These are phyloP conservation scores for Saccharomycopsis microspora DNA, from an alignment of 805 yeast species.

Conservation along the genomic window DNA sequence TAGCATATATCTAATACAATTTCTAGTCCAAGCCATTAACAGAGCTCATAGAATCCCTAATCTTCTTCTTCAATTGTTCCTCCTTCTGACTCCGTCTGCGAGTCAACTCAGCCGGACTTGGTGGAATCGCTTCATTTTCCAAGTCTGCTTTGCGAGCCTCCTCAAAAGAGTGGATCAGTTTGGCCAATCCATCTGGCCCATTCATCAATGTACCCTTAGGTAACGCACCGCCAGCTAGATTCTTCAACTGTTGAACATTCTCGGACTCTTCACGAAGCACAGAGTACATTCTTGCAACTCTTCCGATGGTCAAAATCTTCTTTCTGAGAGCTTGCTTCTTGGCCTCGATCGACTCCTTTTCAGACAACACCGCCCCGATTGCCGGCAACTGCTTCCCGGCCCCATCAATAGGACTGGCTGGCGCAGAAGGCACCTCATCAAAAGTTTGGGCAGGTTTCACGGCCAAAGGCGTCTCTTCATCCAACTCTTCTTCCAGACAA, in stretches of 20 bases:
- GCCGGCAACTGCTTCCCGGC: conserved; percentile 5
- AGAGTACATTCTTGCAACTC: conserved; percentile 85
- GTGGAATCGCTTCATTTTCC: conserved; percentile 83
- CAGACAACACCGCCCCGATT: conserved; percentile 3
- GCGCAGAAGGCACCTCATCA: conserved; percentile 18
- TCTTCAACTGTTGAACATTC: conserved; percentile 69
- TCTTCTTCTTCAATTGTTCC: conserved; percentile 26
- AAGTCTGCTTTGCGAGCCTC: conserved; percentile 76
- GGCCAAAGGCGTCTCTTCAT: conserved; percentile 52
- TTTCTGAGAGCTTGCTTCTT: conserved; percentile 55
- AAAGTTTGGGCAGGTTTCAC: conserved; percentile 27
- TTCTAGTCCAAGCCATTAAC: neutral
- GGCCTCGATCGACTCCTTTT: conserved; percentile 19
- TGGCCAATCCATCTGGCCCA: conserved; percentile 71
- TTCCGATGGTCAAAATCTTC: conserved; percentile 92
- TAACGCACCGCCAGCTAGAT: conserved; percentile 58
- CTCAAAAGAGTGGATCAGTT: conserved; percentile 60
- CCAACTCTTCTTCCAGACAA: conserved; percentile 91
- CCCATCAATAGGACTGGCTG: conserved; percentile 9
- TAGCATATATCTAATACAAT: too few species aligned
- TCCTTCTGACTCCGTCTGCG: conserved; percentile 34
- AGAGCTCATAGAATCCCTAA: conserved; percentile 13
- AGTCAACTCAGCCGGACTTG: conserved; percentile 48
- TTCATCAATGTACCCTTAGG: conserved; percentile 81
- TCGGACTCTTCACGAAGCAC: conserved; percentile 83